Base-by-base conservation (phyloP, 2,329 filamentous ascomycete genomes). In the Phyllosticta paracitricarpa region DNA sequence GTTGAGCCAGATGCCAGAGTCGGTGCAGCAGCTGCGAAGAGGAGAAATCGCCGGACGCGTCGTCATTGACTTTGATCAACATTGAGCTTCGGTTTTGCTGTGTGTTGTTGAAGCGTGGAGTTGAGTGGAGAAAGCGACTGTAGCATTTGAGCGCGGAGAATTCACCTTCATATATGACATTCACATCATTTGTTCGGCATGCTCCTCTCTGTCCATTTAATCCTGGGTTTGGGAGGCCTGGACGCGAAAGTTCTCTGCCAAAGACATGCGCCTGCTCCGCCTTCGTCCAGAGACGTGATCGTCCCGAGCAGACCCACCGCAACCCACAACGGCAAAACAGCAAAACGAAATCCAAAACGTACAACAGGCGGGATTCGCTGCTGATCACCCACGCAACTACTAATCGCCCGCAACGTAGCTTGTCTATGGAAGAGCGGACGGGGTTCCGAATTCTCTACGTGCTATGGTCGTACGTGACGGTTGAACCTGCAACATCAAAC, bases 11-110 rank as follows among this genome's bases (percentile, higher is more conserved):
- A 74, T 82, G 54, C 70, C 80, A 17, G 80, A 83, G 65, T 79
- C 76, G 19, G 78, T 83, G 24, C 75, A 81, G 66, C 77, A 78
- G 65, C 66, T 83, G 65, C 72, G 73, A 59, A 72, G 71, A 51
- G 80, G 80, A 0, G 73, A 83, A 65, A 75, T 83, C 54, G 78
- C 80, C 7, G 81, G 81, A 1, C 70, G 81, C 19, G 76, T 80
- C 53, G 81, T 83, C 12, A 74, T 83, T 22, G 78, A 82, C 65
- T 83, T 83, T 65, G 81, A 82, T 63, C 72, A 68, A 65, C 66
- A 69, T 33, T 71, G 58, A 61, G 40, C 7, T 12, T 9, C 12
- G 35, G 10, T 17, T 22, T 53, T 9, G 19, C n/a, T n/a, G 51
- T 4, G n/a, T 12, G 54, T 40, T 8, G 33, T 40, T 40, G 33